phyloP scores from a whole-genome alignment of 331 rosid genomes.

The Acacia pycnantha region DNA sequence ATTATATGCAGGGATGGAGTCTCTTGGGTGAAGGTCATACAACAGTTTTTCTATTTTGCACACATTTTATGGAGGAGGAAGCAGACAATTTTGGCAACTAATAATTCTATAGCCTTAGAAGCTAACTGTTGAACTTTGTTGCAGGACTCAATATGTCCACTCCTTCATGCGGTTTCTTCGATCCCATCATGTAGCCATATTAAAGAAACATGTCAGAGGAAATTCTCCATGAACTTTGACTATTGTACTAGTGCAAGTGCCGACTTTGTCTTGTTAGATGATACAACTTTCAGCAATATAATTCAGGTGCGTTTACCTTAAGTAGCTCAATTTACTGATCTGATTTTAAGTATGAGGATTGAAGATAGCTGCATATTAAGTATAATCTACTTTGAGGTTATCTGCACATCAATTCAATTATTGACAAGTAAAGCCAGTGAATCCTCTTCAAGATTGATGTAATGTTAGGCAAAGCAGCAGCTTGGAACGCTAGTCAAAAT shows the following conservation, averaged over 20 bases:
- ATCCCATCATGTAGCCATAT: slow-evolving; percentile 76
- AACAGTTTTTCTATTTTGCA: slow-evolving; percentile 77
- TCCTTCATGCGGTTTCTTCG: slow-evolving; percentile 79
- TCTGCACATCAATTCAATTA: slow-evolving; percentile 1
- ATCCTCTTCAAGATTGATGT: not conserved
- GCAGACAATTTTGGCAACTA: slow-evolving; percentile 85
- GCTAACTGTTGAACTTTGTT: slow-evolving; percentile 85
- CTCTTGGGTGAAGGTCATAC: slow-evolving; percentile 91
- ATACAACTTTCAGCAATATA: slow-evolving; percentile 63
- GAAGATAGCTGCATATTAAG: slow-evolving; percentile 10
- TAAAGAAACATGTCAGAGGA: slow-evolving; percentile 77
- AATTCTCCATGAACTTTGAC: slow-evolving; percentile 87
- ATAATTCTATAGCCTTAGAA: slow-evolving; percentile 46
- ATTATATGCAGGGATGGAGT: slow-evolving; percentile 98
- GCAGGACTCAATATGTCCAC: slow-evolving; percentile 92
- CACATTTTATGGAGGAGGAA: slow-evolving; percentile 88
- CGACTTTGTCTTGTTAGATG: slow-evolving; percentile 72
- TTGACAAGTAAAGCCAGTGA: slow-evolving; percentile 7
- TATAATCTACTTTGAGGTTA: slow-evolving; percentile 14
- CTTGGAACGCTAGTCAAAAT: not conserved
- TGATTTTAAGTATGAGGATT: slow-evolving; percentile 26
- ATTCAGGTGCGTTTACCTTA: slow-evolving; percentile 61
- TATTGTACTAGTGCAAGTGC: slow-evolving; percentile 81
- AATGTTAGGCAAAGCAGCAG: not conserved
- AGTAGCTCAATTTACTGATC: slow-evolving; percentile 28